Evolutionary conservation across 108 stramenopile species (phyloP), one percentile per base, ranked within the genome.

Genomic region (Cyclotella atomus): DNA sequence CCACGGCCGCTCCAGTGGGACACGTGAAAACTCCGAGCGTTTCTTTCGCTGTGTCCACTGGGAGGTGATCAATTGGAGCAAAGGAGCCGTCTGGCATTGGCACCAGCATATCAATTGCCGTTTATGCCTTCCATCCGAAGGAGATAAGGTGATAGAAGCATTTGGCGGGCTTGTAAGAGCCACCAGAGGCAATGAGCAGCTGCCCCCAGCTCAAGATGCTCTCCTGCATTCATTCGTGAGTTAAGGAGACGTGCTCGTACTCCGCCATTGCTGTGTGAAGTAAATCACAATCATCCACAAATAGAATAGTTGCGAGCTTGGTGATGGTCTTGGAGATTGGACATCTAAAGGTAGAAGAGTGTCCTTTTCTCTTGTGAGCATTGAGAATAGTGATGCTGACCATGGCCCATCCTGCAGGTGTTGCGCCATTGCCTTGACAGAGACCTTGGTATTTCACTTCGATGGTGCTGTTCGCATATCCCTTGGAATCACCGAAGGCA

Each of bases 371-470:
- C 17, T 57, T 46, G 56, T 70, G 68, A 21, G 56, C 68, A 2
- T 38, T 9, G 17, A 68, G 14, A 16, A 68, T 68, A 4, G 47
- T 47, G 38, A 68, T 68, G 15, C 53, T 55, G n/a, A 68, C 24
- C 24, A 53, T 53, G 10, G 52, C 52, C 52, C 66, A 50, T 1
- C 52, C 4, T 1, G 52, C 52, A 2, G 52, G 59, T n/a, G 32
- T 12, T 2, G 59, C 59, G 1, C 34, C 68, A 28, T 59, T 71
- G 12, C 70, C 70, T 59, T 71, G 70, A 3, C 57, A 46, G 1
- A 60, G 14, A 14, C 47, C 59, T 33, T 71, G 70, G 25, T 10
- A 30, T 10, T 71, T 71, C 2, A 60, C 21, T 12, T 71, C 24
- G 3, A 71, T 5, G 3, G 15, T 49, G 16, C 17, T 5, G n/a